Conservation (phyloP, 169 alveolate genomes). For the Perkinsus chesapeaki region DNA sequence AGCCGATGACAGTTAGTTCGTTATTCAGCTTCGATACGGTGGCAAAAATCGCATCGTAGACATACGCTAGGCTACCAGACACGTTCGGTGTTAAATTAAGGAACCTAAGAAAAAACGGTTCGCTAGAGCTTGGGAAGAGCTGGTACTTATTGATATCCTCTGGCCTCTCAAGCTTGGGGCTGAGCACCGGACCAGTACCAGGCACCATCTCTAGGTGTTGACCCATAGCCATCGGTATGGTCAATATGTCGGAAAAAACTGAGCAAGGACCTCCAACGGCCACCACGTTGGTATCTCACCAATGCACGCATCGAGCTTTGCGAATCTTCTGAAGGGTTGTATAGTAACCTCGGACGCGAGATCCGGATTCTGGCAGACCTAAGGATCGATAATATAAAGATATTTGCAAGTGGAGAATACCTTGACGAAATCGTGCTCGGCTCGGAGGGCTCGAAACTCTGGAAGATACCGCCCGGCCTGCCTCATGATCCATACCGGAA, state of each 20-base stretch:
- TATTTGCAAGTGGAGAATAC: constrained; percentile 7
- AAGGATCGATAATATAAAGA: not conserved
- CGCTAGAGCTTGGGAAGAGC: not conserved
- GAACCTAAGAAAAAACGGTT: constrained; percentile 4
- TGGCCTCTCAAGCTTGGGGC: constrained; percentile 38
- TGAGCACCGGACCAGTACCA: constrained; percentile 53
- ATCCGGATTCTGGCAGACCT: constrained; percentile 59
- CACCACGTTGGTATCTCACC: no score
- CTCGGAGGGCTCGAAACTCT: constrained; percentile 49
- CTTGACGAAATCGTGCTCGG: constrained; percentile 45
- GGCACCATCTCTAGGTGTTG: constrained; percentile 41
- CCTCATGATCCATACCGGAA: constrained; percentile 74
- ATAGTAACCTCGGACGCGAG: constrained; percentile 65
- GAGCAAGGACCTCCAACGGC: not conserved
- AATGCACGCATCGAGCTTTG: not conserved
- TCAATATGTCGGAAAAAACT: constrained; percentile 66
- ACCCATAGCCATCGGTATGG: constrained; percentile 63
- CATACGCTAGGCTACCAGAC: constrained; percentile 45
- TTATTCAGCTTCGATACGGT: constrained; percentile 45
- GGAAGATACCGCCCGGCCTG: constrained; percentile 75
- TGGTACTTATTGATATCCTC: constrained; percentile 31
- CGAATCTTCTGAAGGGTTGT: constrained; percentile 40
- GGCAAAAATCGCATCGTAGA: constrained; percentile 48
- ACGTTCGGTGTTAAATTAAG: constrained; percentile 27
- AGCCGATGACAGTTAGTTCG: constrained; percentile 61